Base-by-base conservation (phyloP, 805 yeast genomes). In the Nakazawaea wyomingensis region DNA sequence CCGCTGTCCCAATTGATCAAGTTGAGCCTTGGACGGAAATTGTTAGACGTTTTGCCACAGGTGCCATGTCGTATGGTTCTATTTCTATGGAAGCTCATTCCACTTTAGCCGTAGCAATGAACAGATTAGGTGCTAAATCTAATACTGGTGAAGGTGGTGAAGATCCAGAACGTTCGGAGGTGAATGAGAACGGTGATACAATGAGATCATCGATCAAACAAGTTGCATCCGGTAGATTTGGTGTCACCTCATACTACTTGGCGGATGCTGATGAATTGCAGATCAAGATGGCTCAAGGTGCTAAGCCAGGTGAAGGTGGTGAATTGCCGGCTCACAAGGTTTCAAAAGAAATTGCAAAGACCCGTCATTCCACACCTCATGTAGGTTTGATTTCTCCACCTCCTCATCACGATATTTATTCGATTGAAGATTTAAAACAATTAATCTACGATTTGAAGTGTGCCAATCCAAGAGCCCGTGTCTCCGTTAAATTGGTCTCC, bases 61-160 rank as follows among this genome's bases (percentile, higher is more conserved):
- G 99, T 69, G 99, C 99, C 41, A 91, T 91, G 99, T 90, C 97
- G 2, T 91, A 93, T 60, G 99, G 99, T 59, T 91, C 98, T 38
- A 91, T 91, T 59, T 91, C 98, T 4, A 85, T 90, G 96, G 99
- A 91, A 66, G 90, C 97, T 2, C 99, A 91, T 66, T 88, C 97
- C 4, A 91, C 99, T 9, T 71, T 91, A 54, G 99, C 99, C 11
- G 95, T 91, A 44, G 99, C 99, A 37, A 91, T 91, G 99, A 91
- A 91, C 72, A 75, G 98, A 62, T 74, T 91, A 50, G 98, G 98
- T 42, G 99, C 97, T 54, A 93, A 90, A 66, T 88, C 96, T 38
- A 91, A 91, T 65, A 90, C 98, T 49, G 99, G 99, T 71, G 99
- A 91, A 72, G 99, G 99, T 73, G 99, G 99, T 72, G 99, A 91